phyloP scores from a whole-genome alignment of 306 rosid species.

The Echinosophora koreensis region DNA sequence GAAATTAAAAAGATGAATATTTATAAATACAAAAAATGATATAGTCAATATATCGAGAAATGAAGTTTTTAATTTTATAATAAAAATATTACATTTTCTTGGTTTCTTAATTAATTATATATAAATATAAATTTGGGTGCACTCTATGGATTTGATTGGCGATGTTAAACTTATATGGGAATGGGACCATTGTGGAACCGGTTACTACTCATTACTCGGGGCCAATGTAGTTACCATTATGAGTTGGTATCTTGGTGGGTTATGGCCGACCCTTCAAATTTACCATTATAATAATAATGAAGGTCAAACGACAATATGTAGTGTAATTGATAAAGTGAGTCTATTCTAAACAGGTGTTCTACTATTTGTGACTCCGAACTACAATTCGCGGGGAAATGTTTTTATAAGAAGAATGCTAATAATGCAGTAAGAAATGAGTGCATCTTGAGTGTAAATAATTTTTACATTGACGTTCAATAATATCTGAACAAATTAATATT shows the following conservation, averaged over 20 bases:
- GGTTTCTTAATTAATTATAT: no score
- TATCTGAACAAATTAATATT: no score
- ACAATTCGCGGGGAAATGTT: not conserved
- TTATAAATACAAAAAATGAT: no score
- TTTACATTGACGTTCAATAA: no score
- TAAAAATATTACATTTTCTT: no score
- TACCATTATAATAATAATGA: constrained; percentile 13
- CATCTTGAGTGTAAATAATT: no score
- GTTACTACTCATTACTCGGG: not conserved
- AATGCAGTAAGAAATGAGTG: no score
- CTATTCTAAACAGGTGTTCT: constrained; percentile 36
- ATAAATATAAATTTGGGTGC: not conserved
- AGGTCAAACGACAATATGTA: constrained; percentile 45
- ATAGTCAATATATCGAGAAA: no score
- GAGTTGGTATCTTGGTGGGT: constrained; percentile 38
- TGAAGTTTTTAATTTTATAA: no score
- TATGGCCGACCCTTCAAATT: constrained; percentile 44
- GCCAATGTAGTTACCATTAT: constrained; percentile 30
- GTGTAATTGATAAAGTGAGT: constrained; percentile 39
- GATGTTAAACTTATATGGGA: not conserved
- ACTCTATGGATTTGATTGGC: not conserved
- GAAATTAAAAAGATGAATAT: no score
- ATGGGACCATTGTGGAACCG: not conserved
- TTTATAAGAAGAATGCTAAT: no score
- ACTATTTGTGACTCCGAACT: constrained; percentile 27